Evolutionary conservation across 2,329 filamentous ascomycete species (phyloP).

Genomic region (Colletotrichum tropicicola): DNA sequence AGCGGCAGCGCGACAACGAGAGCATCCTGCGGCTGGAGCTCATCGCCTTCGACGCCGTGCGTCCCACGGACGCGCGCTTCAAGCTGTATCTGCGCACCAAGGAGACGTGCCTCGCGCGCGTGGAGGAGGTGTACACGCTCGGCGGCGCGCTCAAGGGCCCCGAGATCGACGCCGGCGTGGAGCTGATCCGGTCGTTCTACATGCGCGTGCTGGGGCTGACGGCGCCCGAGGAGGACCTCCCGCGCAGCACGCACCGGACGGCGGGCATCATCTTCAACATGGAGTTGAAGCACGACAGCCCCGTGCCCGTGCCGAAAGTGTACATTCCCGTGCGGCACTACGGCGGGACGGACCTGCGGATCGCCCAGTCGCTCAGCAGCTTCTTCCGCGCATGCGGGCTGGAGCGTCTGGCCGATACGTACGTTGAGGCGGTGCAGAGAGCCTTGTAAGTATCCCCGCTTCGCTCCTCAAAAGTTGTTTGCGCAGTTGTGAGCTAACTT

Average conservation of each 20-base stretch:
- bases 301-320: slow-evolving; percentile 38
- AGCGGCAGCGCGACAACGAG: slow-evolving; percentile 8
- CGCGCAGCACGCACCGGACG: slow-evolving; percentile 38
- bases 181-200: slow-evolving; percentile 33
- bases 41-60: slow-evolving; percentile 44
- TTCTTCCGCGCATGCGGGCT: slow-evolving; percentile 21
- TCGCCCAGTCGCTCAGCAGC: slow-evolving; percentile 13
- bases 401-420: not conserved
- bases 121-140: slow-evolving; percentile 37
- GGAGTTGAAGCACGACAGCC: slow-evolving; percentile 35
- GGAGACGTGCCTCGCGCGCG: slow-evolving; percentile 39
- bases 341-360: slow-evolving; percentile 25
- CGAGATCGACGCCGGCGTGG: slow-evolving; percentile 25
- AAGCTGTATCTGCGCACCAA: slow-evolving; percentile 46
- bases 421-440: slow-evolving; percentile 16
- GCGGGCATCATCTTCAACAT: slow-evolving; percentile 44
- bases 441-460: slow-evolving; percentile 10
- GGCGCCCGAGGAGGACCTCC: slow-evolving; percentile 29
- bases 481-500: not conserved
- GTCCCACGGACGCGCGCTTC: slow-evolving; percentile 38
- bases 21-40: slow-evolving; percentile 32
- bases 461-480: too few species aligned
- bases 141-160: slow-evolving; percentile 28
- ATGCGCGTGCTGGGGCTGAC: slow-evolving; percentile 27
- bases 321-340: slow-evolving; percentile 48